Percentiles rank a stretch among this genome's conserved stretches.
These are phyloP conservation scores for Agaricales sp. DNA, from an alignment of 1,284 basidiomycete genomes.

Conservation along the genomic window DNA sequence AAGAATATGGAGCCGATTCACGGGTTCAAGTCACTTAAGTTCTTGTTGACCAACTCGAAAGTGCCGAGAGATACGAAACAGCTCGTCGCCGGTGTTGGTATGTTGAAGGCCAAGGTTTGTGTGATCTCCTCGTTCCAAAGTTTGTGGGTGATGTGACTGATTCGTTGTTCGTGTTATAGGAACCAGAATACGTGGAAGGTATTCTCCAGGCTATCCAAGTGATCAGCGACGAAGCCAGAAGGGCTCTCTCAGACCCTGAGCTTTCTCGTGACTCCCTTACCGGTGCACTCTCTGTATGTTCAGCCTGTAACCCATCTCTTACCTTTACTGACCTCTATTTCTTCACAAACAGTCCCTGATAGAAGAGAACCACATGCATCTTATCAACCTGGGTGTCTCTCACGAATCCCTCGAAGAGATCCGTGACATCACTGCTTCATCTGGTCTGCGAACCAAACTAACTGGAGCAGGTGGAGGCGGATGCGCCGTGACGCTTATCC, in stretches of 20 bases:
- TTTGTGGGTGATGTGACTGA: too few relatives aligned
- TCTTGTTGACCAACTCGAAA: conserved; percentile 89
- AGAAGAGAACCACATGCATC: conserved; percentile 80
- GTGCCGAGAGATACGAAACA: conserved; percentile 92
- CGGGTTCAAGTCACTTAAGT: conserved; percentile 55
- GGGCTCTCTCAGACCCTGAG: conserved; percentile 67
- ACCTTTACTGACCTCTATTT: conserved; percentile 6
- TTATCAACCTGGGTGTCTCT: conserved; percentile 87
- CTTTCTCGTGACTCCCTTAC: conserved; percentile 54
- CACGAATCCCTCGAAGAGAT: conserved; percentile 86
- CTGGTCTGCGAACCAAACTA: conserved; percentile 82
- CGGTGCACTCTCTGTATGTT: conserved; percentile 44
- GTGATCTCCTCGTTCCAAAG: conserved; percentile 11
- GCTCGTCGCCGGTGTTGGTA: conserved; percentile 82
- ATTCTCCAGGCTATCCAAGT: conserved; percentile 72
- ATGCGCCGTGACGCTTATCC: conserved; percentile 91
- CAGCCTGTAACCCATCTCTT: conserved; percentile 3
- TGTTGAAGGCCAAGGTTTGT: conserved; percentile 58
- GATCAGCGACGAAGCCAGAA: conserved; percentile 74
- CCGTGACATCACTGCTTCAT: conserved; percentile 51
- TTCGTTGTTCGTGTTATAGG: conserved; percentile 26
- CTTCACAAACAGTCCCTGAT: conserved; percentile 63
- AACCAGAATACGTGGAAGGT: conserved; percentile 70
- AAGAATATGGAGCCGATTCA: conserved; percentile 66
- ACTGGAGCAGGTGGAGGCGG: conserved; percentile 99